Conservation (phyloP, 2,329 filamentous ascomycete genomes). For the Fusarium hainanense region DNA sequence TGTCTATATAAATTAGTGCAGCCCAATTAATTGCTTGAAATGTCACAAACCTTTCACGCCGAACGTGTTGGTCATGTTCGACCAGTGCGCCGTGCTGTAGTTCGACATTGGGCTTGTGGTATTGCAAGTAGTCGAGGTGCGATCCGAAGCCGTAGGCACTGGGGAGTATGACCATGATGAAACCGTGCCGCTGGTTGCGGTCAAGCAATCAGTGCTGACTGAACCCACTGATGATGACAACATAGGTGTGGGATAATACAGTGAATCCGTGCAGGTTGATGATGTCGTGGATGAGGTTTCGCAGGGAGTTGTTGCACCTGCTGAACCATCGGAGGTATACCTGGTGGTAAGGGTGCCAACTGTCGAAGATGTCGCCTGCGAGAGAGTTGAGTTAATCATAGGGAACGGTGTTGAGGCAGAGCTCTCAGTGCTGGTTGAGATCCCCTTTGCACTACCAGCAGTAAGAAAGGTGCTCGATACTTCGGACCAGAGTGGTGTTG, state of each 20-base stretch:
- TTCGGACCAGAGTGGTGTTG: slow-evolving; percentile 5
- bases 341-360: slow-evolving; percentile 15
- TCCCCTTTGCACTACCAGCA: slow-evolving; percentile 11
- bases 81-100: slow-evolving; percentile 32
- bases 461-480: slow-evolving; percentile 1
- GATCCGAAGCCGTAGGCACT: slow-evolving; percentile 7
- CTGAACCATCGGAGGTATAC: slow-evolving; percentile 4
- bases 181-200: background rate
- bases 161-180: slow-evolving; percentile 23
- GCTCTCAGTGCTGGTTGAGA: slow-evolving; percentile 12
- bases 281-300: slow-evolving; percentile 16
- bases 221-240: background rate
- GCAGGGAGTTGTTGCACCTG: slow-evolving; percentile 24
- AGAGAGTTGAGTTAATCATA: slow-evolving; percentile 32
- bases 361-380: slow-evolving; percentile 13
- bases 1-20: slow-evolving; percentile 14
- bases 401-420: slow-evolving; percentile 20
- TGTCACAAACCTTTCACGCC: slow-evolving; percentile 28
- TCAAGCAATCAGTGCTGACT: slow-evolving; percentile 30
- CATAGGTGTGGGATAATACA: background rate
- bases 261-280: slow-evolving; percentile 32
- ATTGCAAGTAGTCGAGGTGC: slow-evolving; percentile 39
- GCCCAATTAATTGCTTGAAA: background rate
- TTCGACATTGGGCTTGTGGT: slow-evolving; percentile 32
- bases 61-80: slow-evolving; percentile 27